Evolutionary conservation across 331 rosid species (phyloP).

Genomic region (Saraca asoca): DNA sequence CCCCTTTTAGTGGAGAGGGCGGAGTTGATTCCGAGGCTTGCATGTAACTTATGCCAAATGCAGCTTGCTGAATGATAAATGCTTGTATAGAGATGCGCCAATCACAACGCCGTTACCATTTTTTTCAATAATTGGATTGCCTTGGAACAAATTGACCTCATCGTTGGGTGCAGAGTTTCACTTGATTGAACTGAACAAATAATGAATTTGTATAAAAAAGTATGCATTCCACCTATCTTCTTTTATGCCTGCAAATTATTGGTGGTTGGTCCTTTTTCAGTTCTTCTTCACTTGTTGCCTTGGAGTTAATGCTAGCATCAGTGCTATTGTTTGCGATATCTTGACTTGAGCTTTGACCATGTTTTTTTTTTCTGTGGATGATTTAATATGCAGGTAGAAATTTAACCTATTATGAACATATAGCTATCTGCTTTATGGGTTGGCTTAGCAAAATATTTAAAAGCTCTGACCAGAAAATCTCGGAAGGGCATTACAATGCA

Average conservation of each 20-base stretch:
- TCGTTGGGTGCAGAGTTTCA: background rate
- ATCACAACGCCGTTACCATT: background rate
- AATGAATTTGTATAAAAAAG: background rate
- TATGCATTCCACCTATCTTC: background rate
- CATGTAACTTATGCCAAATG: slow-evolving; percentile 24
- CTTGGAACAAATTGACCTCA: background rate
- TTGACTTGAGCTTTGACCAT: too few species aligned
- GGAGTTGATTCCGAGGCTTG: slow-evolving; percentile 1
- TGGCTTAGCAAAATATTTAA: slow-evolving; percentile 94
- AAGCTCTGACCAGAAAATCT: slow-evolving; percentile 73
- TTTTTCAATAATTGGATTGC: slow-evolving; percentile 7
- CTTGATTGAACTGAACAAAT: slow-evolving; percentile 9
- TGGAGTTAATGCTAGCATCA: background rate
- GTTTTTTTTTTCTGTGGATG: background rate
- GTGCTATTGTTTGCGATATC: background rate
- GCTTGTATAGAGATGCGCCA: background rate
- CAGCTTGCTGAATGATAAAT: background rate
- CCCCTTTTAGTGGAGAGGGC: background rate
- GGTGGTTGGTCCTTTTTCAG: background rate
- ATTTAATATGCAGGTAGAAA: slow-evolving; percentile 43
- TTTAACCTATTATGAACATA: slow-evolving; percentile 51
- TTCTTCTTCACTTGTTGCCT: background rate
- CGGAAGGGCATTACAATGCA: slow-evolving; percentile 59
- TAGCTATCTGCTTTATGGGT: slow-evolving; percentile 61
- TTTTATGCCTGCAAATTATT: background rate